Conservation (phyloP, 768 basidiomycete species). For the Boletus pseudo-olivaceus region DNA sequence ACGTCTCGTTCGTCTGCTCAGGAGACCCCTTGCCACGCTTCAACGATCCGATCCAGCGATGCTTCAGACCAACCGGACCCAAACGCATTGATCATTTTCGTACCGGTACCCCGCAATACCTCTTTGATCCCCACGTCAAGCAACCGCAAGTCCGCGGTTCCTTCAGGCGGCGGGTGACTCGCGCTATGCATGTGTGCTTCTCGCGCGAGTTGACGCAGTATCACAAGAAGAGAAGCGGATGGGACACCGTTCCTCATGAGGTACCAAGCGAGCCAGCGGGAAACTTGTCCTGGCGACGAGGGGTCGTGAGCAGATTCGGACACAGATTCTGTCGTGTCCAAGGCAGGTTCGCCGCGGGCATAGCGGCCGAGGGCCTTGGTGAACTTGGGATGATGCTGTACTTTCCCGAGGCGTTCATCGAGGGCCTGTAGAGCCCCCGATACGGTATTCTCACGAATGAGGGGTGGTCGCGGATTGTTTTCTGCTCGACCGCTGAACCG, state of each 20-base stretch:
- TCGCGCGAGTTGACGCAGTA: constrained; percentile 57
- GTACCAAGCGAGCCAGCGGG: constrained; percentile 63
- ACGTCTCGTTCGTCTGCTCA: neutral
- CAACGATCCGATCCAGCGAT: constrained; percentile 64
- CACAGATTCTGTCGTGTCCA: constrained; percentile 16
- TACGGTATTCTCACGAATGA: constrained; percentile 71
- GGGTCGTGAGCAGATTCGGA: constrained; percentile 8
- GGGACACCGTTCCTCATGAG: constrained; percentile 67
- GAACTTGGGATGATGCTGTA: constrained; percentile 28
- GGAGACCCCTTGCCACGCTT: constrained; percentile 44
- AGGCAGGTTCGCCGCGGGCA: constrained; percentile 48
- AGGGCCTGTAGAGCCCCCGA: constrained; percentile 62
- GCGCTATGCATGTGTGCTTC: constrained; percentile 61
- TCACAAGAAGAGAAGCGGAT: constrained; percentile 59
- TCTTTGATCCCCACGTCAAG: constrained; percentile 69
- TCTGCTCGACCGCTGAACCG: constrained; percentile 71
- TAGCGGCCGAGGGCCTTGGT: constrained; percentile 46
- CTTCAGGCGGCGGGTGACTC: constrained; percentile 47
- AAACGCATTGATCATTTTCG: constrained; percentile 67
- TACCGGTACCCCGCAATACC: constrained; percentile 82
- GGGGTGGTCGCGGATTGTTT: constrained; percentile 59
- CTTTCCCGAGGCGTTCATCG: constrained; percentile 51
- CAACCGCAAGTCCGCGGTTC: constrained; percentile 36
- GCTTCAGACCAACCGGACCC: constrained; percentile 73
- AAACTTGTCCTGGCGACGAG: constrained; percentile 13